A percentile compares a stretch with the other conserved stretches of the same genome.
phyloP scores from a whole-genome alignment of 176 grass and related monocot genomes.

The Cenchrus fungigraminus region DNA sequence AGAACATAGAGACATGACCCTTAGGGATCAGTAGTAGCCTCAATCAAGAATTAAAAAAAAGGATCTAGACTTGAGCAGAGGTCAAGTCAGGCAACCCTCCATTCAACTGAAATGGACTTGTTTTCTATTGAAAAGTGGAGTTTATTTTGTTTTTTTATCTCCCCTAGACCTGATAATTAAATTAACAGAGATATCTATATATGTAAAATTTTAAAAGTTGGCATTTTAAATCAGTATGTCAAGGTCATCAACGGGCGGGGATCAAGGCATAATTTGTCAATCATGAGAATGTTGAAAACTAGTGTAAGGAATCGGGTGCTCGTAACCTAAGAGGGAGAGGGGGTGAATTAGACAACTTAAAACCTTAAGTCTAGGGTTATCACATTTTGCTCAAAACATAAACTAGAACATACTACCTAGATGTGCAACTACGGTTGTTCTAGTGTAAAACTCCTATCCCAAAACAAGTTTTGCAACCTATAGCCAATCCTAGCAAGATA shows the following conservation, averaged over 20 bases:
- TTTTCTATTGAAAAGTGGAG: too few relatives aligned
- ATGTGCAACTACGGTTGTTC: too few relatives aligned
- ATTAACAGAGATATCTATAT: neutral
- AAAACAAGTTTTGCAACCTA: too few relatives aligned
- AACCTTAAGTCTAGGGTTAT: too few relatives aligned
- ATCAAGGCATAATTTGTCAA: neutral
- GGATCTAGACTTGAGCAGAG: neutral
- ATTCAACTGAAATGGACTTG: neutral
- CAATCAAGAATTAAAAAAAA: neutral
- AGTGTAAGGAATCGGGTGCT: too few relatives aligned
- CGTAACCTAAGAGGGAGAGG: too few relatives aligned
- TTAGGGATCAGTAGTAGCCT: neutral
- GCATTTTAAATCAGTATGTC: neutral
- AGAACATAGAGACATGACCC: neutral
- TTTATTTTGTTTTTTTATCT: neutral
- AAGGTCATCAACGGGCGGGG: neutral
- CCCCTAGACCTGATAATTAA: neutral
- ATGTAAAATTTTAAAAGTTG: neutral
- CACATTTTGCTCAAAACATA: too few relatives aligned
- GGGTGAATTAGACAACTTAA: too few relatives aligned
- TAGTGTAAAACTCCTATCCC: too few relatives aligned
- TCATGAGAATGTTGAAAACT: too few relatives aligned
- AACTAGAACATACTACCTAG: too few relatives aligned
- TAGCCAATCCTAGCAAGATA: too few relatives aligned
- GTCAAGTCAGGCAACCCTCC: slow-evolving; percentile 16